These are phyloP conservation scores for Parachaetomium inaequale DNA, from an alignment of 495 filamentous ascomycete species.

Conservation along the genomic window DNA sequence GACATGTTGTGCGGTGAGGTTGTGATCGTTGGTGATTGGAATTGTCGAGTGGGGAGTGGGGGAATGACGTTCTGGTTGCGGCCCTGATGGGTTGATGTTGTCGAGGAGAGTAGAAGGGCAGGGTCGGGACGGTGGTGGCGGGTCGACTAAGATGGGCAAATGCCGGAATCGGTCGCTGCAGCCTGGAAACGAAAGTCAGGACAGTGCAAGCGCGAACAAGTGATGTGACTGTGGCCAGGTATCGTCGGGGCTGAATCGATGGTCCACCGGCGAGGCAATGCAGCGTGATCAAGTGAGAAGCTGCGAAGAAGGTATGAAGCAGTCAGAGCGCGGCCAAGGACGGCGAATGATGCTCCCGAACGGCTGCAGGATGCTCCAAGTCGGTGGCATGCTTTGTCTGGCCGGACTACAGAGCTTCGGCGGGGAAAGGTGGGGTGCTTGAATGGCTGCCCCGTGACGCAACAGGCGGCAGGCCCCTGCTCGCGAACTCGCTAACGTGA, in stretches of 20 bases:
- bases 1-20: constrained; percentile 35
- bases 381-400: constrained; percentile 4
- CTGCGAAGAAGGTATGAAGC: not conserved
- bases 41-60: not conserved
- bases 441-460: constrained; percentile 9
- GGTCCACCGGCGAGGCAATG: constrained; percentile 7
- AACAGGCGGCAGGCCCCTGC: constrained; percentile 3
- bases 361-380: not conserved
- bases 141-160: not conserved
- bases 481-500: not conserved
- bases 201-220: not conserved
- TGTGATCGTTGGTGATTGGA: not conserved
- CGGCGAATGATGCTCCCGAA: too few species aligned
- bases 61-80: constrained; percentile 15
- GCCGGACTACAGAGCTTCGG: not conserved
- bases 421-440: constrained; percentile 5
- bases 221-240: constrained; percentile 3
- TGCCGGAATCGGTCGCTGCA: not conserved
- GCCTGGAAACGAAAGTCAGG: not conserved
- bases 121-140: not conserved
- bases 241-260: not conserved
- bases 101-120: not conserved
- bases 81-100: not conserved
- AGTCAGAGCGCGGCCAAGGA: not conserved
- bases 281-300: not conserved